A percentile compares a stretch with the other conserved stretches of the same genome.
These are phyloP conservation scores for Elsinoe perseae DNA, from an alignment of 2,329 filamentous ascomycete species.

Conservation along the genomic window DNA sequence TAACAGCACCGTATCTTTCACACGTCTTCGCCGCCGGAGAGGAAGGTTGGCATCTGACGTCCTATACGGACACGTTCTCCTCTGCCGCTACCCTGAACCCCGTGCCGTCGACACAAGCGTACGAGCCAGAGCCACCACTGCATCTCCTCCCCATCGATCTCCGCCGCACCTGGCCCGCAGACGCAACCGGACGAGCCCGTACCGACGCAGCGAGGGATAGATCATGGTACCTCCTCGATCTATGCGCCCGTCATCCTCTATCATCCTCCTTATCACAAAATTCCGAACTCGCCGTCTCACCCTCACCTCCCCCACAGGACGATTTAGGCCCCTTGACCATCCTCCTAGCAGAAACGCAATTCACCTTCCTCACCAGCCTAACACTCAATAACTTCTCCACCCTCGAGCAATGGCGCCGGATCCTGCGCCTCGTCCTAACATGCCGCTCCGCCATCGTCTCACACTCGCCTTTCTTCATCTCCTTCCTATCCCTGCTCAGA, in stretches of 20 bases:
- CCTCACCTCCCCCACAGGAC: neutral
- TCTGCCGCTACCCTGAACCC: conserved; percentile 52
- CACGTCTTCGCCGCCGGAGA: conserved; percentile 43
- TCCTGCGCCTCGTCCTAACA: conserved; percentile 51
- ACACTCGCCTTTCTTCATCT: conserved; percentile 45
- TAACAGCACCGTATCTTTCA: conserved; percentile 43
- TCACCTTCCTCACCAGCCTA: conserved; percentile 55
- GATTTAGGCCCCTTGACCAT: conserved; percentile 19
- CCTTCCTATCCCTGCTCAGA: conserved; percentile 42
- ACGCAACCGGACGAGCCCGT: conserved; percentile 53
- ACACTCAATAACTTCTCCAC: conserved; percentile 60
- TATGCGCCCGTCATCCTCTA: conserved; percentile 22
- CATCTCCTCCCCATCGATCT: conserved; percentile 52
- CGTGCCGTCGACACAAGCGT: conserved; percentile 30
- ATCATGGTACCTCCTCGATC: conserved; percentile 52
- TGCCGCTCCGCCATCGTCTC: conserved; percentile 45
- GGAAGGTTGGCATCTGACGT: conserved; percentile 49
- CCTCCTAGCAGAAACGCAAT: conserved; percentile 52
- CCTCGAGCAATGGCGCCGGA: conserved; percentile 57
- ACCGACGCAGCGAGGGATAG: conserved; percentile 56
- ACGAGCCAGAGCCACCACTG: conserved; percentile 41
- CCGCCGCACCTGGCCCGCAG: conserved; percentile 54
- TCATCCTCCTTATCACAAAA: neutral
- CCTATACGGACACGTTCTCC: conserved; percentile 44
- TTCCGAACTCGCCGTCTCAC: neutral